Conservation (phyloP, 495 filamentous ascomycete genomes). For the Xylaria sp. region DNA sequence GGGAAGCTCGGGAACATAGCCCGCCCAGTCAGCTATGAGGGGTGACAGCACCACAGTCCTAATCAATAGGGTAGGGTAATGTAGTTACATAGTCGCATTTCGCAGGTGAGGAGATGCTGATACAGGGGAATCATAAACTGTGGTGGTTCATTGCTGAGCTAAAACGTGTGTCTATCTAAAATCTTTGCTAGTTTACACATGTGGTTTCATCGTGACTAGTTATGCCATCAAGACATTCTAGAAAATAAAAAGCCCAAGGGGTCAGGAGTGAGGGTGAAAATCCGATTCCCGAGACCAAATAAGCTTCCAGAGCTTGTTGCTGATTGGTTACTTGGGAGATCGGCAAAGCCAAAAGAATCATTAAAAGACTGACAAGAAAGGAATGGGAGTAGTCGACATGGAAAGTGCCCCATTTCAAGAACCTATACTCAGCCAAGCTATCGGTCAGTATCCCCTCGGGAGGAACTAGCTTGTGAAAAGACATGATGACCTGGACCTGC, state of each 20-base stretch:
- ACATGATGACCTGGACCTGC: neutral
- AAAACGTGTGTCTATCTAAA: constrained; percentile 29
- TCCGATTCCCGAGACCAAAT: neutral
- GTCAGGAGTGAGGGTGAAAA: neutral
- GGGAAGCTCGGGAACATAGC: neutral
- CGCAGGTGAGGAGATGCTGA: neutral
- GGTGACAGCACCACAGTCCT: neutral
- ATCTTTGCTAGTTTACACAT: constrained; percentile 18
- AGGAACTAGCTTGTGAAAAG: neutral
- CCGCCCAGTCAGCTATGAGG: neutral
- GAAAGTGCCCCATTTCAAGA: neutral
- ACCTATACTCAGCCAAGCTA: neutral
- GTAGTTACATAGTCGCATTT: neutral
- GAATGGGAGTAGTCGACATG: neutral
- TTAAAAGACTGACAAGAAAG: neutral
- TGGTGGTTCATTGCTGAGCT: constrained; percentile 24
- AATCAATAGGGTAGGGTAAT: neutral
- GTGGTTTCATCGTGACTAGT: neutral
- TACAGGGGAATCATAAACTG: neutral
- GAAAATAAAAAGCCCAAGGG: neutral
- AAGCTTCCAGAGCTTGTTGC: constrained; percentile 18
- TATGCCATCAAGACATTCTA: constrained; percentile 19
- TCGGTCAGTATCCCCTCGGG: neutral
- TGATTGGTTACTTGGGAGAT: neutral
- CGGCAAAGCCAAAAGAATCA: neutral